Evolutionary conservation across 2,329 filamentous ascomycete species (phyloP), one percentile per base, ranked within the genome.

Genomic region (Cladophialophora psammophila): DNA sequence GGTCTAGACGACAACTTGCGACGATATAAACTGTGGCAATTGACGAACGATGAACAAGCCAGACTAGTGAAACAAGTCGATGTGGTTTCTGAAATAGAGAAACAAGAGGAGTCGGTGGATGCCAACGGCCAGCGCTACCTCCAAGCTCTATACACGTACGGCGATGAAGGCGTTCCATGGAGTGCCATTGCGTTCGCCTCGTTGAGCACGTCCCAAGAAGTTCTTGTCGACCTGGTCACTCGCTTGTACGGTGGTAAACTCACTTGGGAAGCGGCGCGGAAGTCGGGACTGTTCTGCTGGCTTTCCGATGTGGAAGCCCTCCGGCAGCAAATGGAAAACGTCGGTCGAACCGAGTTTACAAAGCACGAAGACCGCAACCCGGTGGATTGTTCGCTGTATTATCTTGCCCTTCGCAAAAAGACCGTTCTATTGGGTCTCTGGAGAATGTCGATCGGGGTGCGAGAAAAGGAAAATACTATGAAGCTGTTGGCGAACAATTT

Each of bases 271-370:
- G 86, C 94, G 73, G 95, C 94, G 1, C 86, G 91, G 55, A 91
- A 96, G 76, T 92, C 91, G 71, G 95, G 95, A 10, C 85, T 98
- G 63, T 97, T 97, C 75, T 94, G 97, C 89, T 99, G 95, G 94
- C 84, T 99, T 10, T 87, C 88, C 0, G 94, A 97, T 77, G 79
- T 84, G 18, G 86, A 85, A 63, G 89, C 93, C 26, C 82, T 98
- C 76, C 88, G 85, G 77, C 79, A 86, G 0, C 92, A 97, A 75
- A 94, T 99, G 70, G 95, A 99, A 76, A 80, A 88, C n/a, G 87
- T 99, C 53, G 96, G 94, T 35, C 89, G 94, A 52, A 97, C 95
- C 70, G 93, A 98, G 75, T 99, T 98, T 78, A 93, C 92, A 15
- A 93, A 92, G 72, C 52, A 67, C 35, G 93, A 97, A 36, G 86